Evolutionary conservation across 805 yeast species (phyloP).

Genomic region (Hanseniaspora lachancei): DNA sequence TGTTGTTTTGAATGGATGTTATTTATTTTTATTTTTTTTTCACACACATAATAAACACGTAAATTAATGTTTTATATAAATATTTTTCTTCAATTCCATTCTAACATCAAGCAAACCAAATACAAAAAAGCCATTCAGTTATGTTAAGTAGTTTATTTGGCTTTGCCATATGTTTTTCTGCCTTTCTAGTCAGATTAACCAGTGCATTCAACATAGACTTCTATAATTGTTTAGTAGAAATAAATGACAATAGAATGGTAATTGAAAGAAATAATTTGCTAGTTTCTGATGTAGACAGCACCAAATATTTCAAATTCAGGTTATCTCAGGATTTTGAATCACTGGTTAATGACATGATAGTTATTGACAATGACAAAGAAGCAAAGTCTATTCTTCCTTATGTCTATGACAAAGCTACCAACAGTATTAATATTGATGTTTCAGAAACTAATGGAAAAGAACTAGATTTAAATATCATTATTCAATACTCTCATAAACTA

Average conservation of each 20-base stretch:
- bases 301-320: background rate
- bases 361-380: background rate
- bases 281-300: background rate
- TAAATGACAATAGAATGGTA: conserved; percentile 10
- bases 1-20: no score
- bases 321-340: background rate
- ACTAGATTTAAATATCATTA: background rate
- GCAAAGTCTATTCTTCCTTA: background rate
- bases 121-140: background rate
- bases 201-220: conserved; percentile 6
- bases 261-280: conserved; percentile 10
- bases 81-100: no score
- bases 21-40: background rate
- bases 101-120: background rate
- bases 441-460: background rate
- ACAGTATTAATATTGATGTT: conserved; percentile 3
- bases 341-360: conserved; percentile 2
- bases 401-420: background rate
- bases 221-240: background rate
- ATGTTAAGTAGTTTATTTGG: background rate
- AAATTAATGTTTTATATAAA: no score
- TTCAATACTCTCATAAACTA: background rate
- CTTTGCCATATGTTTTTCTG: background rate
- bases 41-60: no score
- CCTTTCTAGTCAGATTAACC: background rate